Conservation (phyloP, 306 rosid species). For the Rosa chinensis region DNA sequence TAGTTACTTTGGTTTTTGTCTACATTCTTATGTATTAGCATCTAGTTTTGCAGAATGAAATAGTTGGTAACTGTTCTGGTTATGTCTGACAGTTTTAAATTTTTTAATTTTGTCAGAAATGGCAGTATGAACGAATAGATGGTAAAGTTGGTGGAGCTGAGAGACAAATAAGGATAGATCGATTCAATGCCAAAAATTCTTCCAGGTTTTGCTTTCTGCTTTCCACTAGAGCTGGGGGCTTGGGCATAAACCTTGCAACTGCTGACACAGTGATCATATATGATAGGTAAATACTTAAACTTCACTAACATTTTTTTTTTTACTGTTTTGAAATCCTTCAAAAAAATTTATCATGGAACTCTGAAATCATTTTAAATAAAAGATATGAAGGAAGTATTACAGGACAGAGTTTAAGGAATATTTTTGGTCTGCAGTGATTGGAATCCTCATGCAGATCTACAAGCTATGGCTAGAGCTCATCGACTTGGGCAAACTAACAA, state of each 20-base stretch:
- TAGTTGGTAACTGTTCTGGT: background rate
- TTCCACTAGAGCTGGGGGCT: slow-evolving; percentile 97
- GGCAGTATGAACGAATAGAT: slow-evolving; percentile 97
- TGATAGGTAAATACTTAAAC: slow-evolving; percentile 58
- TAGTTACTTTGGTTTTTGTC: slow-evolving; percentile 19
- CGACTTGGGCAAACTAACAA: slow-evolving; percentile 98
- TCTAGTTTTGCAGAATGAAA: slow-evolving; percentile 14
- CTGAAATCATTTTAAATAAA: background rate
- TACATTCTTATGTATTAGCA: background rate
- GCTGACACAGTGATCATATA: slow-evolving; percentile 98
- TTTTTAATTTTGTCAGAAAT: slow-evolving; percentile 50
- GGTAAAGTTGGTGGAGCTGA: slow-evolving; percentile 99
- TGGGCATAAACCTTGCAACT: slow-evolving; percentile 98
- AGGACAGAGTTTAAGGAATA: slow-evolving; percentile 13
- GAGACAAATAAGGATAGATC: slow-evolving; percentile 92
- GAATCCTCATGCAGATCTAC: slow-evolving; percentile 99
- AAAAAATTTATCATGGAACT: background rate
- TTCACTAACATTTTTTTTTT: background rate
- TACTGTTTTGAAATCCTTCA: slow-evolving; percentile 3
- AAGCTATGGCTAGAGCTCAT: slow-evolving; percentile 99
- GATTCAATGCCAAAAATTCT: slow-evolving; percentile 91
- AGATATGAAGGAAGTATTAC: background rate
- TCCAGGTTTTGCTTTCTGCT: slow-evolving; percentile 97
- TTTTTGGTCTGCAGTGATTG: slow-evolving; percentile 72
- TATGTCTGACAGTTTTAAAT: slow-evolving; percentile 10